Evolutionary conservation across 768 basidiomycete species (phyloP).

Genomic region (Termitomyces bulborhizus): DNA sequence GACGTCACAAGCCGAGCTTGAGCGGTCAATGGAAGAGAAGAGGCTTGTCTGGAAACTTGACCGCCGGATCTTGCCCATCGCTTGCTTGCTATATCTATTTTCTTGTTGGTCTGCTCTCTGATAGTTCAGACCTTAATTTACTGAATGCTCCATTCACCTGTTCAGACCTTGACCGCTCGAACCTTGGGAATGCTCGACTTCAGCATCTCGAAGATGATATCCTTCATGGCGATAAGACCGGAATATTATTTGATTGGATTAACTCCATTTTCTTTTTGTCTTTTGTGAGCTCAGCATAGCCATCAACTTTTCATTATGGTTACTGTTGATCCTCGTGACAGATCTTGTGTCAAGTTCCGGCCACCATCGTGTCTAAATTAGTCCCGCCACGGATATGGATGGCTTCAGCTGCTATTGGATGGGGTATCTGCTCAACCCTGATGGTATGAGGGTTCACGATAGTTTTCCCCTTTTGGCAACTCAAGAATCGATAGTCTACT

Average conservation of each 20-base stretch:
- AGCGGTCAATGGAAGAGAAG: constrained; percentile 15
- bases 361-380: constrained; percentile 58
- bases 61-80: constrained; percentile 59
- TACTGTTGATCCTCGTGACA: constrained; percentile 18
- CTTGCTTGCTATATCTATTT: constrained; percentile 70
- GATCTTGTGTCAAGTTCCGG: constrained; percentile 69
- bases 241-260: constrained; percentile 70
- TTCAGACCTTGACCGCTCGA: constrained; percentile 66
- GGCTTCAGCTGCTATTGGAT: constrained; percentile 58
- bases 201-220: constrained; percentile 62
- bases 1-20: constrained; percentile 9
- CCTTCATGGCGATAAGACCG: constrained; percentile 63
- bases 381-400: constrained; percentile 66
- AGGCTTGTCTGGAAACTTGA: constrained; percentile 61
- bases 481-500: constrained; percentile 38
- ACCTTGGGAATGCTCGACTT: constrained; percentile 74
- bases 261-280: constrained; percentile 76
- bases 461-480: neutral
- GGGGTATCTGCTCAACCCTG: constrained; percentile 71
- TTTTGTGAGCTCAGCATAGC: constrained; percentile 40
- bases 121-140: neutral
- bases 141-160: neutral
- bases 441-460: constrained; percentile 38
- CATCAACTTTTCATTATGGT: neutral
- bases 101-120: constrained; percentile 47